A percentile compares a stretch with the other conserved stretches of the same genome.
These are phyloP conservation scores for Phytophthora pinifolia DNA, from an alignment of 352 stramenopile species.

Conservation along the genomic window DNA sequence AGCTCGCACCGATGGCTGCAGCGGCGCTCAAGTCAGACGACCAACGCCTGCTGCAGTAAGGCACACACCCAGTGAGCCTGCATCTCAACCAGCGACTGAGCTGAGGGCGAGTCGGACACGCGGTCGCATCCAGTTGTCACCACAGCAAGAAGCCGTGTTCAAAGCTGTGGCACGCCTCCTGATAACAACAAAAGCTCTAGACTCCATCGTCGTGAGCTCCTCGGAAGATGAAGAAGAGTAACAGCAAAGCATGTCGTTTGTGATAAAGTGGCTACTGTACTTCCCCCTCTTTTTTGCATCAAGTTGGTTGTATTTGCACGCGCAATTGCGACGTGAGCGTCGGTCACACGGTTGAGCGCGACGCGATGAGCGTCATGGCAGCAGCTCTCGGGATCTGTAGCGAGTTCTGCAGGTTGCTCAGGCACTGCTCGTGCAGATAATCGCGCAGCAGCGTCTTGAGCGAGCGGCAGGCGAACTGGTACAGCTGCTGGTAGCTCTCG, in stretches of 20 bases:
- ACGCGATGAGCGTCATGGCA: conserved; percentile 56
- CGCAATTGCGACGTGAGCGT: conserved; percentile 1
- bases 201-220: conserved; percentile 33
- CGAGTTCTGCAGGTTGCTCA: conserved; percentile 68
- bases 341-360: conserved; percentile 24
- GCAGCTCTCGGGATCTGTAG: conserved; percentile 65
- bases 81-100: background rate
- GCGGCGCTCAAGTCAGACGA: background rate
- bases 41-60: background rate
- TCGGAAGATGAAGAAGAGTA: conserved; percentile 30
- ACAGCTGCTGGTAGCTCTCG: conserved; percentile 71
- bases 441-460: conserved; percentile 76
- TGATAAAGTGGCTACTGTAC: background rate
- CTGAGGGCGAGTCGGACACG: background rate
- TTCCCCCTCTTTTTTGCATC: conserved; percentile 3
- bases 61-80: no score
- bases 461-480: conserved; percentile 74
- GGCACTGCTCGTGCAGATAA: conserved; percentile 78
- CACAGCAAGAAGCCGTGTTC: conserved; percentile 40
- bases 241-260: conserved; percentile 17
- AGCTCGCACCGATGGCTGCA: no score
- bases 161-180: conserved; percentile 36
- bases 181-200: conserved; percentile 27
- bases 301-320: conserved; percentile 17
- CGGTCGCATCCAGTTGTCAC: conserved; percentile 6